A percentile compares a stretch with the other conserved stretches of the same genome.
These are phyloP conservation scores for Saitoella complicata DNA, from an alignment of 805 yeast species.

Conservation along the genomic window DNA sequence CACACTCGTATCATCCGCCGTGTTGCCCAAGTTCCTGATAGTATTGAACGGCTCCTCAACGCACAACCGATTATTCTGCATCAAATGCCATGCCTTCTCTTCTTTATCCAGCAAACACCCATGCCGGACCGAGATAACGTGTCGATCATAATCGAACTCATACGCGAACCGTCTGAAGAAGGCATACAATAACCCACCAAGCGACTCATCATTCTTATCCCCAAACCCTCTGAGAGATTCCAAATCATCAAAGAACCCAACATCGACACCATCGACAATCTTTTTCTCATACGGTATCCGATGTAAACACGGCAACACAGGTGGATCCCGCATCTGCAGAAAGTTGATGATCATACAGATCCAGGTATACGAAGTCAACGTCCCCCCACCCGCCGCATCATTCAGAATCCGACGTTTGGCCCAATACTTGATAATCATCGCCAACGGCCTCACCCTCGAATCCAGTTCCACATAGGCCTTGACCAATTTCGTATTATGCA, in stretches of 20 bases:
- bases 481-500: conserved; percentile 14
- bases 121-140: conserved; percentile 14
- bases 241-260: conserved; percentile 14
- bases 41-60: conserved; percentile 16
- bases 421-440: conserved; percentile 16
- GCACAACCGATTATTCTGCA: conserved; percentile 15
- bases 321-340: conserved; percentile 12
- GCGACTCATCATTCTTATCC: conserved; percentile 11
- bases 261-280: conserved; percentile 10
- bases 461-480: conserved; percentile 15
- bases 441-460: conserved; percentile 14
- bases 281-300: conserved; percentile 6
- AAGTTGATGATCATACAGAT: conserved; percentile 15
- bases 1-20: conserved; percentile 16
- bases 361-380: conserved; percentile 17
- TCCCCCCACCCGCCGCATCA: conserved; percentile 18
- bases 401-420: conserved; percentile 15
- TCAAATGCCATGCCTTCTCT: conserved; percentile 14
- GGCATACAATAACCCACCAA: conserved; percentile 12
- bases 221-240: conserved; percentile 8
- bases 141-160: conserved; percentile 12
- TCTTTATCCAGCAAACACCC: conserved; percentile 13
- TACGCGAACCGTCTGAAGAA: conserved; percentile 15
- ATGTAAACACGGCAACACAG: conserved; percentile 14
- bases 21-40: conserved; percentile 15